phyloP scores from a whole-genome alignment of 495 filamentous ascomycete species.

The Apiosordaria backusii region DNA sequence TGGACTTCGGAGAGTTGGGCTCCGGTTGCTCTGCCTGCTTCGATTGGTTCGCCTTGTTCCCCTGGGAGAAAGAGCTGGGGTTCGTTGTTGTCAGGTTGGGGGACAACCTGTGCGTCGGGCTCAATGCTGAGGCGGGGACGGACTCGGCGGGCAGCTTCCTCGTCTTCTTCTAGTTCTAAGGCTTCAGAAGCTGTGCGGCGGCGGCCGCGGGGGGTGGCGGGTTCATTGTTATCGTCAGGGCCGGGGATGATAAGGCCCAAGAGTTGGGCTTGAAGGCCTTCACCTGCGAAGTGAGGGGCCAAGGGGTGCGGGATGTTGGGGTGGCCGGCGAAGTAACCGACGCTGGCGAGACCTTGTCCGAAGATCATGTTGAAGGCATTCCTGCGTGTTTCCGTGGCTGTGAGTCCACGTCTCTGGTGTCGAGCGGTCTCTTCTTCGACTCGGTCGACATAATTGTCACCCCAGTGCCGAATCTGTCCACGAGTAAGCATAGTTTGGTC shows the following conservation, averaged over 20 bases:
- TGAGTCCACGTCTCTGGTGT: conserved; percentile 41
- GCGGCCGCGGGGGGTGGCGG: conserved; percentile 16
- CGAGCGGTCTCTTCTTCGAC: not conserved
- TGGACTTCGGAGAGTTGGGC: conserved; percentile 38
- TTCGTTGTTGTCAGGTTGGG: not conserved
- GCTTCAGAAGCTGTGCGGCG: conserved; percentile 24
- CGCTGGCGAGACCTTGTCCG: conserved; percentile 39
- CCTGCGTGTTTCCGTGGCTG: conserved; percentile 37
- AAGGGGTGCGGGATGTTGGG: conserved; percentile 35
- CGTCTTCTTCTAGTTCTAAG: conserved; percentile 27
- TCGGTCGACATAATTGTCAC: conserved; percentile 49
- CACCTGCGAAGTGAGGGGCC: conserved; percentile 37
- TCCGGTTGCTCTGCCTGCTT: conserved; percentile 39
- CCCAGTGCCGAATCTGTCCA: conserved; percentile 55
- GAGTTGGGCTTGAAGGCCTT: conserved; percentile 29
- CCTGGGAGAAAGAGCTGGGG: conserved; percentile 6
- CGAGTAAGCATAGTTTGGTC: conserved; percentile 49
- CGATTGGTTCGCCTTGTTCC: conserved; percentile 19
- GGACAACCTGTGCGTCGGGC: conserved; percentile 15
- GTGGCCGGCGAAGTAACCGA: conserved; percentile 31
- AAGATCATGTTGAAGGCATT: conserved; percentile 46
- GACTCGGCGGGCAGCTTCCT: conserved; percentile 26
- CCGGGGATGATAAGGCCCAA: conserved; percentile 22
- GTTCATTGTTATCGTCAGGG: conserved; percentile 20
- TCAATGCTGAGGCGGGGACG: conserved; percentile 30